Evolutionary conservation across 345 rosid species (phyloP).

Genomic region (Toxicodendron radicans): DNA sequence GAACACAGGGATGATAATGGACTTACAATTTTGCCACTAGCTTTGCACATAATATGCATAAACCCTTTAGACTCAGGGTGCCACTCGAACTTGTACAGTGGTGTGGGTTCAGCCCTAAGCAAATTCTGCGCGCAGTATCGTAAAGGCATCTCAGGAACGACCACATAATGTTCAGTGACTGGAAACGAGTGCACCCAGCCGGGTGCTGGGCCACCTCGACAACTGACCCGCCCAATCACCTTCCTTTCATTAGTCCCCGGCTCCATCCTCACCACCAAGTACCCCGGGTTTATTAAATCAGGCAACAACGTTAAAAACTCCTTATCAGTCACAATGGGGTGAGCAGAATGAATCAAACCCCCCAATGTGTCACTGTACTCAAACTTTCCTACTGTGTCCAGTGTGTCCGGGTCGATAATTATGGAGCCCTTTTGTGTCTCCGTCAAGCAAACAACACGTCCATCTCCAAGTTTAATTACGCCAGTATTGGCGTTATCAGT

Average conservation of each 20-base stretch:
- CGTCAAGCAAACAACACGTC: constrained; percentile 85
- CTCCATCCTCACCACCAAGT: constrained; percentile 80
- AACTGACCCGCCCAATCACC: constrained; percentile 74
- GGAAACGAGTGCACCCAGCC: constrained; percentile 99
- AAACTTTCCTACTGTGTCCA: constrained; percentile 72
- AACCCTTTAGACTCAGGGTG: constrained; percentile 75
- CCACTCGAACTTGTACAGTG: constrained; percentile 92
- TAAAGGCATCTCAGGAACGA: constrained; percentile 92
- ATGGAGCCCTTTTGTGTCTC: constrained; percentile 95
- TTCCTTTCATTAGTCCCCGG: constrained; percentile 75
- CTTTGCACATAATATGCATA: constrained; percentile 81
- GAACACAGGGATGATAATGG: background rate
- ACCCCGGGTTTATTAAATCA: constrained; percentile 73
- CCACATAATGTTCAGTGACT: constrained; percentile 74
- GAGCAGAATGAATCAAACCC: constrained; percentile 85
- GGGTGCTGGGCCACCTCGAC: constrained; percentile 79
- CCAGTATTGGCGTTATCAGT: constrained; percentile 96
- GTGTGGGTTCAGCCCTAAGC: constrained; percentile 88
- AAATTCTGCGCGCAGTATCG: constrained; percentile 78
- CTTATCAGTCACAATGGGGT: constrained; percentile 74
- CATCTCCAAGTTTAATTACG: constrained; percentile 78
- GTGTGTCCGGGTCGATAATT: constrained; percentile 57
- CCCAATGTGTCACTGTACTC: constrained; percentile 68
- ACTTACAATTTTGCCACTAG: constrained; percentile 83
- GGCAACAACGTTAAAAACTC: constrained; percentile 86